Evolutionary conservation across 768 basidiomycete genomes (phyloP).

Genomic region (Mrakia blollopis): DNA sequence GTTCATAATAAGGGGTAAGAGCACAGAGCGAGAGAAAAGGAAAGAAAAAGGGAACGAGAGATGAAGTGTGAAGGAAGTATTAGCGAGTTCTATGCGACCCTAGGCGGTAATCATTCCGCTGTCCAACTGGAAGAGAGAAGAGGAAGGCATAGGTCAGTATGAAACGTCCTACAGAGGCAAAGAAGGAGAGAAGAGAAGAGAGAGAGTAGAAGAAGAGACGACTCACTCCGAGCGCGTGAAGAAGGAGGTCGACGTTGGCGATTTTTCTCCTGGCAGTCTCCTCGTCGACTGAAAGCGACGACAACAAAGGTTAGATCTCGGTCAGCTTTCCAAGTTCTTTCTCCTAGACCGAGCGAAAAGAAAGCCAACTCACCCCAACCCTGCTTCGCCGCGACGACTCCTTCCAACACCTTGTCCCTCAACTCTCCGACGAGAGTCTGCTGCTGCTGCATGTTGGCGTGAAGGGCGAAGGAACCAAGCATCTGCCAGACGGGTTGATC

Average conservation of each 20-base stretch:
- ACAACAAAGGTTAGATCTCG: neutral
- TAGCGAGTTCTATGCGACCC: too few relatives aligned
- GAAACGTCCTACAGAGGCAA: too few relatives aligned
- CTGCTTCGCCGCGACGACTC: constrained; percentile 53
- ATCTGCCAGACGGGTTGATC: constrained; percentile 93
- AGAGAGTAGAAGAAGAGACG: neutral
- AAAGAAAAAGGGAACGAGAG: neutral
- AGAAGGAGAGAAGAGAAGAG: neutral
- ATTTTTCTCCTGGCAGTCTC: constrained; percentile 72
- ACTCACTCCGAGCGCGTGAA: constrained; percentile 40
- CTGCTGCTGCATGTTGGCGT: constrained; percentile 74
- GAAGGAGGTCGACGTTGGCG: constrained; percentile 78
- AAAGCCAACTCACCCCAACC: constrained; percentile 51
- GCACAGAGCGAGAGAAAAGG: neutral
- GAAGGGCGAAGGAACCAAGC: constrained; percentile 80
- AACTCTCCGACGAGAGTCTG: constrained; percentile 75
- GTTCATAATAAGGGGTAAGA: neutral
- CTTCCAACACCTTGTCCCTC: constrained; percentile 90
- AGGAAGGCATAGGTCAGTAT: neutral
- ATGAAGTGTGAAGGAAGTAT: neutral
- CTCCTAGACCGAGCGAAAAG: neutral
- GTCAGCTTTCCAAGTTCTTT: neutral
- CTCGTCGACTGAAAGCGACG: constrained; percentile 52
- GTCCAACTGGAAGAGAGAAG: neutral
- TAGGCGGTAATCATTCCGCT: constrained; percentile 11